A percentile compares a stretch with the other conserved stretches of the same genome.
These are phyloP conservation scores for Pholiota molesta DNA, from an alignment of 768 basidiomycete genomes.

Conservation along the genomic window DNA sequence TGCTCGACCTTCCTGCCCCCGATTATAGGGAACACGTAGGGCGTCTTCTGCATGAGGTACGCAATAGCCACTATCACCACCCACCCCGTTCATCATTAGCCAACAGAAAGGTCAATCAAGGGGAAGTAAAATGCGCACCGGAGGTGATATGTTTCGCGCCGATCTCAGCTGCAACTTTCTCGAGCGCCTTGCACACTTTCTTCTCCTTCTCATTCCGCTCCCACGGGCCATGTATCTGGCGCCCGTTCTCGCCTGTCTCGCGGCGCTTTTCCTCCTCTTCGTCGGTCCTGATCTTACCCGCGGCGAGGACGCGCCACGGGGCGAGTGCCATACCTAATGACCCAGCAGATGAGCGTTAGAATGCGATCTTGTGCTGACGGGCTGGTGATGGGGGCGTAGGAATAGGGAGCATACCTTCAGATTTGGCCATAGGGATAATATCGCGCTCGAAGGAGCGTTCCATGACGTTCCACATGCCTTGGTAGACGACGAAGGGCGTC, in stretches of 20 bases:
- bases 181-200: constrained; percentile 37
- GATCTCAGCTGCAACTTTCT: constrained; percentile 52
- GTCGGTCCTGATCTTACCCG: constrained; percentile 55
- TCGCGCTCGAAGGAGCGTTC: constrained; percentile 54
- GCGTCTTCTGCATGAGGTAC: constrained; percentile 56
- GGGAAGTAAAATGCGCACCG: constrained; percentile 29
- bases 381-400: too few species aligned
- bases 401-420: constrained; percentile 30
- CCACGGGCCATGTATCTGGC: constrained; percentile 22
- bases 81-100: neutral
- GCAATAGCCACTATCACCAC: constrained; percentile 49
- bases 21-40: constrained; percentile 54
- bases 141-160: constrained; percentile 51
- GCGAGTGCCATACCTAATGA: constrained; percentile 31
- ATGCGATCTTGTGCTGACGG: neutral
- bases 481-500: constrained; percentile 57
- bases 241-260: constrained; percentile 43
- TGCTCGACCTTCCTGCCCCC: constrained; percentile 41
- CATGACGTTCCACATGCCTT: constrained; percentile 47
- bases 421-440: constrained; percentile 48
- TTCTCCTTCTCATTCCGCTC: constrained; percentile 7
- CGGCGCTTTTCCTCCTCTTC: constrained; percentile 40
- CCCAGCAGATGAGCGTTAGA: neutral
- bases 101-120: neutral
- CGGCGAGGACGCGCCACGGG: constrained; percentile 36